Conservation (phyloP, 352 stramenopile species). For the Globisporangium apiculatum region DNA sequence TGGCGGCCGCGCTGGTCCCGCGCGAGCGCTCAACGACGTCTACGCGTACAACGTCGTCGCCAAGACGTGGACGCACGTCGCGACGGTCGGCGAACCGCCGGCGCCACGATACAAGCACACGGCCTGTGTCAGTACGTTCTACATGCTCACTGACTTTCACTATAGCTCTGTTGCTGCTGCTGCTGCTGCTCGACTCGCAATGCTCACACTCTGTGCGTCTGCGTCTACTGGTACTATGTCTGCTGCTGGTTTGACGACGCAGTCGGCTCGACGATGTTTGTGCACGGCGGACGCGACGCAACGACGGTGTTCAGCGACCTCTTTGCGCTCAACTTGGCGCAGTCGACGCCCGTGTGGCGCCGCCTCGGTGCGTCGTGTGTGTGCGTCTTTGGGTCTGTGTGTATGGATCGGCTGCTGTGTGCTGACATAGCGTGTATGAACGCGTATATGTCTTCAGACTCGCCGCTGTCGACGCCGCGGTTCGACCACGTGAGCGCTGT, state of each 20-base stretch:
- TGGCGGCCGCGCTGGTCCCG: slow-evolving; percentile 64
- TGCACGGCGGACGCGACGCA: slow-evolving; percentile 62
- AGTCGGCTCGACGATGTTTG: slow-evolving; percentile 67
- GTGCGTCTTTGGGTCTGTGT: background rate
- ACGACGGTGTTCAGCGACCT: slow-evolving; percentile 68
- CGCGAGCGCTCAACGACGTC: slow-evolving; percentile 63
- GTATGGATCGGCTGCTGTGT: background rate
- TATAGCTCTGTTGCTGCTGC: background rate
- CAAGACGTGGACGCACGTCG: slow-evolving; percentile 34
- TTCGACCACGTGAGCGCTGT: slow-evolving; percentile 64
- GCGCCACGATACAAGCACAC: slow-evolving; percentile 75
- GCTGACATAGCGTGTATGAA: background rate
- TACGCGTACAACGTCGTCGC: slow-evolving; percentile 42
- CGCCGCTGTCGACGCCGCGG: slow-evolving; percentile 12
- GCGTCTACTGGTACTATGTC: background rate
- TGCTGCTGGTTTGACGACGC: background rate
- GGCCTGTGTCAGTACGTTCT: slow-evolving; percentile 33
- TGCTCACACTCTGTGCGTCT: background rate
- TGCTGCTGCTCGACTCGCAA: too few relatives aligned
- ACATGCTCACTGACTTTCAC: background rate
- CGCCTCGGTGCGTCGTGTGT: slow-evolving; percentile 30
- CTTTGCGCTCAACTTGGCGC: slow-evolving; percentile 48
- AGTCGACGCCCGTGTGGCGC: slow-evolving; percentile 31
- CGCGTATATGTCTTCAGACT: slow-evolving; percentile 7
- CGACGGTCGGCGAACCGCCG: slow-evolving; percentile 22